Base-by-base conservation (phyloP, 257 asterid genomes). In the Lycium ferocissimum region DNA sequence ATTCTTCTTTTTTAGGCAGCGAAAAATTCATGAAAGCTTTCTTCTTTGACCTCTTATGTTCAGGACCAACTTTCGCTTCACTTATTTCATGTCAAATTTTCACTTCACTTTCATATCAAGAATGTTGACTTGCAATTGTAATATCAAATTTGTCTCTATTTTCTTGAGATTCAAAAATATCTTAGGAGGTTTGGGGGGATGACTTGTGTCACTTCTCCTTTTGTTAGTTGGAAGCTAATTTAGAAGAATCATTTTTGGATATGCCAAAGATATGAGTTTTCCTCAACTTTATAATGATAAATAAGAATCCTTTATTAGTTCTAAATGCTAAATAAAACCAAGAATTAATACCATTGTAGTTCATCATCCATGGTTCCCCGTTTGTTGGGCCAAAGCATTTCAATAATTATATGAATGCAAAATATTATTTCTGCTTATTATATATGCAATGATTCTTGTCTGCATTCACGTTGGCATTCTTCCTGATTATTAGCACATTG, bases 241-340 rank as follows among this genome's bases (percentile, higher is more conserved):
- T 66, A 66, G 47, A 35, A 66, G 20, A 20, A 35, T 6, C 75
- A 35, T 67, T 7, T 67, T 67, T 37, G 53, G 78, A 49, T 49
- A 12, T 47, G 38, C 61, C 81, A 20, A 75, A 75, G 43, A 75
- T 75, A 75, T 51, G 81, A 75, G 62, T 75, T 75, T 40, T 75
- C 80, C 81, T 47, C 61, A 49, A 75, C 43, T 47, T 72, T 12
- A 5, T 22, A 47, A 49, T 75, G 40, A 75, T 6, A 4, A 38
- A 17, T 20, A 61, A 20, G 26, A 35, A 22, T 65, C 43, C 9
- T 0, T 38, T 3, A 33, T 15, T 62, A 4, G 2, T 70, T 70
- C 33, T 71, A 40, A 40, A 15, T 71, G 9, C 2, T 20, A 73
- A 73, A 11, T 47, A n/a, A 20, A 45, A 33, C 6, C 17, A 22